Evolutionary conservation across 306 rosid species (phyloP), one percentile per base, ranked within the genome.

Genomic region (Vigna reflexopilosa): DNA sequence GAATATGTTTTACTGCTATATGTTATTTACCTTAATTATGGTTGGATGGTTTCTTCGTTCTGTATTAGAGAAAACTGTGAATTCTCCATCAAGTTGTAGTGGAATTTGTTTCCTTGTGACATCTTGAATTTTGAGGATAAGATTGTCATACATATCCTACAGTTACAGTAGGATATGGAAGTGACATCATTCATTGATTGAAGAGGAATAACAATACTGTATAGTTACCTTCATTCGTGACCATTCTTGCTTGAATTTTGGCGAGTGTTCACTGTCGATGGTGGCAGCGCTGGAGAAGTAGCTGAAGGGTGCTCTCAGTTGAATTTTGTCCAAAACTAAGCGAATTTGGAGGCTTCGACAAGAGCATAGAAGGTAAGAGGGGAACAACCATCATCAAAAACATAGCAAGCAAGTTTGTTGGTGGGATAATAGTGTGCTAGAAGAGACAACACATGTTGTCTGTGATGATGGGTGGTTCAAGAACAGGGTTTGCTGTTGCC

Each of bases 311-410:
- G 91, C 94, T 81, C 94, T 88, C 5, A 80, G 47, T 78, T 80
- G 91, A 1, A 89, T 19, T 1, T 72, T 69, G 77, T 78, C 97
- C 94, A 91, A 76, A 56, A 64, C 49, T 75, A 56, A 2, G 97
- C 92, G 52, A 88, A 91, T 58, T 86, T 76, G 9, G 88, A 85
- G 28, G 91, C 89, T 78, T 88, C 84, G 2, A 79, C n/a, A 67
- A 91, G 97, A 11, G 83, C 87, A 72, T 83, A 84, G 11, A 77
- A 87, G 49, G 85, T 85, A 17, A 89, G 36, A 64, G 88, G 88
- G 8, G 97, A 89, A 44, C 89, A 89, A 0, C 87, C 97, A 86
- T 91, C 97, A 54, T 91, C 97, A 0, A 92, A 89, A 9, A 91
- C 91, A 68, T 91, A 91, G 82, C 94, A 91, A 75, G 94, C 92